phyloP scores from a whole-genome alignment of 129 eudicot genomes.

The Smallanthus sonchifolius region DNA sequence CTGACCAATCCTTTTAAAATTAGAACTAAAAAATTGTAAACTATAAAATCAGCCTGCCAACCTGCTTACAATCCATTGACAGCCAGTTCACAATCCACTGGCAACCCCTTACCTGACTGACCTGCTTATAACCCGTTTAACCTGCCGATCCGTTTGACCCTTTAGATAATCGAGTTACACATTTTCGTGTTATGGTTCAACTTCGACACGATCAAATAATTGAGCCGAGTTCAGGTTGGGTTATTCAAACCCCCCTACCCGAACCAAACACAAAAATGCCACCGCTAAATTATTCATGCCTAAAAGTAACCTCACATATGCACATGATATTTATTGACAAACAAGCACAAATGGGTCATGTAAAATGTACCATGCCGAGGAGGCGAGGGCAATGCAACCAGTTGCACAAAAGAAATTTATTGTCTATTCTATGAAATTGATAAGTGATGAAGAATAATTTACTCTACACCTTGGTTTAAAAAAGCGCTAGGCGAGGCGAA shows the following conservation, averaged over 20 bases:
- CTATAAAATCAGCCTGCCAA: not conserved
- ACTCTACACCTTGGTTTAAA: too few species aligned
- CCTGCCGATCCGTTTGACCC: not conserved
- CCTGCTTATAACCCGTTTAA: not conserved
- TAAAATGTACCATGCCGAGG: not conserved
- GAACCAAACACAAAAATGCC: not conserved
- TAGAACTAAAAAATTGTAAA: not conserved
- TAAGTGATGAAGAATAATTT: not conserved
- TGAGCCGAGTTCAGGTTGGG: not conserved
- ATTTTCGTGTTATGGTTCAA: not conserved
- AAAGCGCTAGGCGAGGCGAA: too few species aligned
- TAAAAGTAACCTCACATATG: not conserved
- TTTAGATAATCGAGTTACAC: not conserved
- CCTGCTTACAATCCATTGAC: not conserved
- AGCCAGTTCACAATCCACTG: not conserved
- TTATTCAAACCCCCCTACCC: not conserved
- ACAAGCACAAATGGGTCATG: slow-evolving; percentile 7
- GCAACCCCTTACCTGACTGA: not conserved
- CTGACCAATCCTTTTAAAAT: not conserved
- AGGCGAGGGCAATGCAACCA: not conserved
- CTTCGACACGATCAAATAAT: not conserved
- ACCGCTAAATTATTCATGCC: not conserved
- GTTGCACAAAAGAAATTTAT: not conserved
- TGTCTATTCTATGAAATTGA: not conserved
- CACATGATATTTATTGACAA: not conserved